Conservation (phyloP, 2,329 filamentous ascomycete genomes). For the Fonsecaea multimorphosa region DNA sequence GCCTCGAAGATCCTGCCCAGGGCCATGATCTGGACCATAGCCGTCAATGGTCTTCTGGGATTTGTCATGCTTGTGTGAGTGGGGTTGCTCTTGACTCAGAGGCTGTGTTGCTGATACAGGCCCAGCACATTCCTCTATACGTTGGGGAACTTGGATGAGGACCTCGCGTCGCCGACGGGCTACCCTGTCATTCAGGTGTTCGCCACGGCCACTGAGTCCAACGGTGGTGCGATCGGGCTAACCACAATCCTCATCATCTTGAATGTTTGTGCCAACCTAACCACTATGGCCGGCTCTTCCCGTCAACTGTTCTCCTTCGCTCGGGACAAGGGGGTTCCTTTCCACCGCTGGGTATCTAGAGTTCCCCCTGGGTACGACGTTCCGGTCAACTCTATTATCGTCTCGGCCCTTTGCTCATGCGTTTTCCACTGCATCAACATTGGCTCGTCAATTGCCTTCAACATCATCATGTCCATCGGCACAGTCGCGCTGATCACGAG, state of each 20-base stretch:
- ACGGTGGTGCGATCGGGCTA: slow-evolving; percentile 51
- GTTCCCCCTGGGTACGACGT: slow-evolving; percentile 25
- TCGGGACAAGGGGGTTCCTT: slow-evolving; percentile 47
- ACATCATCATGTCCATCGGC: slow-evolving; percentile 49
- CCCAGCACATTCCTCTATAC: slow-evolving; percentile 46
- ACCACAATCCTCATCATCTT: slow-evolving; percentile 45
- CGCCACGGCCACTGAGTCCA: slow-evolving; percentile 39
- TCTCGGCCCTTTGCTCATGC: slow-evolving; percentile 55
- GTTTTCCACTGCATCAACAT: slow-evolving; percentile 46
- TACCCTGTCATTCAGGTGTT: slow-evolving; percentile 47
- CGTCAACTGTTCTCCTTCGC: slow-evolving; percentile 48
- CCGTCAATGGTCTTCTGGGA: slow-evolving; percentile 48
- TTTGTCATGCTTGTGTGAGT: slow-evolving; percentile 47
- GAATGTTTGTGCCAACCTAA: slow-evolving; percentile 43
- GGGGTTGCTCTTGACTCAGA: not conserved
- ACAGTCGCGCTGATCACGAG: slow-evolving; percentile 48
- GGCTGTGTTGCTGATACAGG: not conserved
- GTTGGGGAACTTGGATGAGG: slow-evolving; percentile 44
- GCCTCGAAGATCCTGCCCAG: slow-evolving; percentile 47
- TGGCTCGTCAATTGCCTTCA: slow-evolving; percentile 46
- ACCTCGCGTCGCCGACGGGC: slow-evolving; percentile 42
- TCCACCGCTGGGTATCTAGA: slow-evolving; percentile 34
- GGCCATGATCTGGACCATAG: slow-evolving; percentile 48
- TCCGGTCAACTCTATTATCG: slow-evolving; percentile 38
- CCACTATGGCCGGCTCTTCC: slow-evolving; percentile 44